phyloP scores from a whole-genome alignment of 176 grass and related monocot species.

The Carex littledalei region DNA sequence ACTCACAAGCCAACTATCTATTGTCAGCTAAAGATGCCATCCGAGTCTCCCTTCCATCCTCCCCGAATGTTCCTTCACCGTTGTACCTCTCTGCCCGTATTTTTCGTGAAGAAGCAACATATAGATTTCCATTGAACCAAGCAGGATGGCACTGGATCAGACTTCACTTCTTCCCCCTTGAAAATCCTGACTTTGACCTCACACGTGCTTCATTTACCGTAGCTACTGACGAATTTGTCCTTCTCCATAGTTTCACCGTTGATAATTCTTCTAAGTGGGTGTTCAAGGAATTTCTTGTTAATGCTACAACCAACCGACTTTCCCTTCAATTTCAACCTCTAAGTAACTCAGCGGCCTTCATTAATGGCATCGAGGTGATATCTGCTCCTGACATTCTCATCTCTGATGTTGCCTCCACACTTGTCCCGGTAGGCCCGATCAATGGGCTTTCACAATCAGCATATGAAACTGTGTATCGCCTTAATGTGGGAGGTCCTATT shows the following conservation, averaged over 20 bases:
- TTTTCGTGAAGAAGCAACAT: slow-evolving; percentile 70
- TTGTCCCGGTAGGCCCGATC: slow-evolving; percentile 30
- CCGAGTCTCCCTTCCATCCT: slow-evolving; percentile 35
- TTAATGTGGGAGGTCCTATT: slow-evolving; percentile 59
- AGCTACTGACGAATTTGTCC: slow-evolving; percentile 56
- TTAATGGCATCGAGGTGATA: slow-evolving; percentile 79
- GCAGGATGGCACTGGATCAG: slow-evolving; percentile 82
- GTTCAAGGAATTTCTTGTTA: slow-evolving; percentile 61
- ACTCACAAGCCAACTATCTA: slow-evolving; percentile 62
- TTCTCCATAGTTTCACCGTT: slow-evolving; percentile 77
- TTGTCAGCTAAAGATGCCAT: slow-evolving; percentile 66
- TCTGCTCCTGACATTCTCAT: slow-evolving; percentile 64
- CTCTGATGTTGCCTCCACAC: slow-evolving; percentile 39
- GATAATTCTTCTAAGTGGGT: slow-evolving; percentile 35
- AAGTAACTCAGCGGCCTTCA: slow-evolving; percentile 61
- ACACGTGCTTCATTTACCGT: slow-evolving; percentile 62
- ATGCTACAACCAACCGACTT: slow-evolving; percentile 32
- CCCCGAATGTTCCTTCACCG: slow-evolving; percentile 25
- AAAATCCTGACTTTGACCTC: slow-evolving; percentile 52
- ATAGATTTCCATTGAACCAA: slow-evolving; percentile 73
- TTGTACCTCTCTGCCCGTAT: slow-evolving; percentile 55
- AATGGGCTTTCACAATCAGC: slow-evolving; percentile 51
- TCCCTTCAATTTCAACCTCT: slow-evolving; percentile 68
- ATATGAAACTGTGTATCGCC: slow-evolving; percentile 56
- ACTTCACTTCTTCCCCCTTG: slow-evolving; percentile 76